These are phyloP conservation scores for Dentiscutata heterogama DNA, from an alignment of 371 early-diverging fungal species.

Conservation along the genomic window DNA sequence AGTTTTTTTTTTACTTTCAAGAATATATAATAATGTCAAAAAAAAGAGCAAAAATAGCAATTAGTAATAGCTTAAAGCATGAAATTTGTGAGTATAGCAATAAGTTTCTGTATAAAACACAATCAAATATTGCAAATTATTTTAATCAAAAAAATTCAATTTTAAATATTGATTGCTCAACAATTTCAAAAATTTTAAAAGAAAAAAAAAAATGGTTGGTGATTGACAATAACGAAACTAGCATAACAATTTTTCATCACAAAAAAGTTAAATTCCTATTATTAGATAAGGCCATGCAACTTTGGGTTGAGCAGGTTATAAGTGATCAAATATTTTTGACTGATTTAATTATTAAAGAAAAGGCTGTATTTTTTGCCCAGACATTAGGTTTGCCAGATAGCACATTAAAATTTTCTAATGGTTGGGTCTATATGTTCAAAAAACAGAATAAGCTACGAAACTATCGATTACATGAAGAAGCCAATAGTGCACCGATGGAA, in stretches of 20 bases:
- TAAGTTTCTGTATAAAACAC: too few species aligned
- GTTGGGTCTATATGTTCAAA: slow-evolving; percentile 8
- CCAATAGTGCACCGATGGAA: slow-evolving; percentile 10
- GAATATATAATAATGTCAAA: too few species aligned
- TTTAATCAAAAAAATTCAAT: not conserved
- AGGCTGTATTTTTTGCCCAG: not conserved
- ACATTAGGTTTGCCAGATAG: slow-evolving; percentile 9
- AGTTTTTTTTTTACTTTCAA: too few species aligned
- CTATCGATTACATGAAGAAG: not conserved
- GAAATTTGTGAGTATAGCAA: too few species aligned
- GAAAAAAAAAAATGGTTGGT: not conserved
- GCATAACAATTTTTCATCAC: not conserved
- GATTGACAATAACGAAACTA: not conserved
- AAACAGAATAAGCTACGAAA: not conserved
- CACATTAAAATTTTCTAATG: slow-evolving; percentile 15
- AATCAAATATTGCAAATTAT: slow-evolving; percentile 14
- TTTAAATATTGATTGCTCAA: not conserved
- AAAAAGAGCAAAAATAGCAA: not conserved
- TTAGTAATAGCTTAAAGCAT: too few species aligned
- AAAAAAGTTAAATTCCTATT: not conserved
- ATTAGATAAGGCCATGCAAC: slow-evolving; percentile 13
- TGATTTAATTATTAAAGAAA: slow-evolving; percentile 29
- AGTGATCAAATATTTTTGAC: not conserved
- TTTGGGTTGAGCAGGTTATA: too few species aligned
- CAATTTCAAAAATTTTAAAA: slow-evolving; percentile 23